Evolutionary conservation across 306 rosid genomes (phyloP).

Genomic region (Senna tora): DNA sequence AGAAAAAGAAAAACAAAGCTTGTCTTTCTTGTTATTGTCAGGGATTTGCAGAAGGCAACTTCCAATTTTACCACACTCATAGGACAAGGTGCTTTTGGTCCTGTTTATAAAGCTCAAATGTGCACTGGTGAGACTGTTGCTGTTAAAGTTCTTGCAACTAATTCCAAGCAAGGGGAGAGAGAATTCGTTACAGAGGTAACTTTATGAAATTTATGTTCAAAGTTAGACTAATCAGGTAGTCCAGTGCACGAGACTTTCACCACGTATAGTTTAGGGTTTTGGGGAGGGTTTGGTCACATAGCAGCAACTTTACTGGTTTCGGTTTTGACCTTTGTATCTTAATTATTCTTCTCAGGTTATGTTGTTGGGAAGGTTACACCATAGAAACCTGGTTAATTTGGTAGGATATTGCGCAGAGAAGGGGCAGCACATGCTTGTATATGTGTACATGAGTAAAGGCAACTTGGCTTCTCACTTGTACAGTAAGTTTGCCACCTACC

Average conservation of each 20-base stretch:
- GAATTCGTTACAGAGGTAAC: slow-evolving; percentile 95
- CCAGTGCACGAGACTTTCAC: no score
- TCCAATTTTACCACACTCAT: slow-evolving; percentile 84
- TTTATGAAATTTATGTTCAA: background rate
- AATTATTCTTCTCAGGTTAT: slow-evolving; percentile 65
- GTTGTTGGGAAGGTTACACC: slow-evolving; percentile 95
- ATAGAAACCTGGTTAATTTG: slow-evolving; percentile 91
- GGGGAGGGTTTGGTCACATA: no score
- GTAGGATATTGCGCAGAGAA: slow-evolving; percentile 93
- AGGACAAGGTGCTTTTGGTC: slow-evolving; percentile 99
- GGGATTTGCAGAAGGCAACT: slow-evolving; percentile 98
- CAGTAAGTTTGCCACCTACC: slow-evolving; percentile 61
- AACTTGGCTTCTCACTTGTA: slow-evolving; percentile 94
- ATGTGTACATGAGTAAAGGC: slow-evolving; percentile 93
- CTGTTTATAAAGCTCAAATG: slow-evolving; percentile 97
- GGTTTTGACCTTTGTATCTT: slow-evolving; percentile 25
- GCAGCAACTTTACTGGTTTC: no score
- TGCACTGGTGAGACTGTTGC: slow-evolving; percentile 89
- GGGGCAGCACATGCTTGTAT: slow-evolving; percentile 87
- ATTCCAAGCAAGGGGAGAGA: slow-evolving; percentile 97
- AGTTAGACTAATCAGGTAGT: no score
- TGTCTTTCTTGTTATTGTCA: no score
- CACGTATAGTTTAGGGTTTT: no score
- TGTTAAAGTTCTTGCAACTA: slow-evolving; percentile 91
- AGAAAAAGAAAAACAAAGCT: no score